Evolutionary conservation across 2,329 filamentous ascomycete genomes (phyloP), one percentile per base, ranked within the genome.

Genomic region (Colletotrichum eremochloae): DNA sequence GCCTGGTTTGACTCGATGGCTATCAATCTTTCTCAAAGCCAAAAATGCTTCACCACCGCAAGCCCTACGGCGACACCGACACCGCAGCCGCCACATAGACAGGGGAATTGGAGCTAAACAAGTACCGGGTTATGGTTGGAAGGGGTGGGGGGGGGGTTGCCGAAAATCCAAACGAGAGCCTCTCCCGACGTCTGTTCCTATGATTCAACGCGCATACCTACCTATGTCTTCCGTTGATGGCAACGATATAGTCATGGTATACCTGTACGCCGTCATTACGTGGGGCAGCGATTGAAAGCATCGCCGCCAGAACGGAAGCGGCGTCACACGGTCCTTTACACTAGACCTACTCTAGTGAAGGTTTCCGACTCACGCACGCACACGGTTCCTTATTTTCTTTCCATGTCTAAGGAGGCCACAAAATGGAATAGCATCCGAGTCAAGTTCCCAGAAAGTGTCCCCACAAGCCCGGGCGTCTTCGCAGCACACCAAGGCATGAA

Each of bases 341-440:
- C 56, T n/a, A 48, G 20, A 48, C 9, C 46, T 24, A 48, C 20
- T 48, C 24, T 20, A 55, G 52, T 12, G 8, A 5, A 42, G 44
- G 12, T 57, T 24, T 20, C 36, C 24, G 14, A 33, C 29, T 12
- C 31, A 56, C 53, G 2, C 36, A 31, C 38, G 53, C 53, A 24
- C 48, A 40, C 66, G 33, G 46, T 33, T 56, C 53, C 56, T 55
- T 60, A 56, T 36, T 52, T 52, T 24, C 29, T 20, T 58, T 31
- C 60, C 60, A 18, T 36, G 38, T 46, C 24, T 14, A 42, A 44
- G 53, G 58, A 44, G 63, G 50, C 36, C 40, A 63, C 57, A 65
- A 63, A 61, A 55, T 58, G 50, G 46, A 36, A 58, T 46, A 46
- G 56, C 53, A 63, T 63, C 61, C 33, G 70, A 72, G 70, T 72